Evolutionary conservation across 805 yeast genomes (phyloP).

Genomic region (Yamadazyma nakazawae): DNA sequence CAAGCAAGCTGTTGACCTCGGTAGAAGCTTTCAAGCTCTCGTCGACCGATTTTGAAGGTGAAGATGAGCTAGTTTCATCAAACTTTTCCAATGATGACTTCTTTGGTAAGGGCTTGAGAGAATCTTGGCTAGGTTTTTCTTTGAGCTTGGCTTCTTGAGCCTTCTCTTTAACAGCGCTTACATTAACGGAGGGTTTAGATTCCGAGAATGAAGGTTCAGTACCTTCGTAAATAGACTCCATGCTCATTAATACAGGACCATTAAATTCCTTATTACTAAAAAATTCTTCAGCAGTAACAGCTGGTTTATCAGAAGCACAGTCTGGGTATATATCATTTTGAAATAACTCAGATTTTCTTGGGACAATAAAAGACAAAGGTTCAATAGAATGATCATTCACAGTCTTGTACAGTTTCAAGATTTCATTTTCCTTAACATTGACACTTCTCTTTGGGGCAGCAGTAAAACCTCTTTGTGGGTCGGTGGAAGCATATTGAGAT

Average conservation of each 20-base stretch:
- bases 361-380: slow-evolving; percentile 90
- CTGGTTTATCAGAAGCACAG: slow-evolving; percentile 77
- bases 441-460: slow-evolving; percentile 81
- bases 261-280: slow-evolving; percentile 71
- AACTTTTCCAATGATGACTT: slow-evolving; percentile 8
- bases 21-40: slow-evolving; percentile 34
- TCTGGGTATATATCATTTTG: slow-evolving; percentile 92
- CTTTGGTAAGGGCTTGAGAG: slow-evolving; percentile 11
- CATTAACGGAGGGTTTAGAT: slow-evolving; percentile 32
- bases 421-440: slow-evolving; percentile 78
- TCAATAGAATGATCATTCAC: slow-evolving; percentile 80
- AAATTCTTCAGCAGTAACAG: slow-evolving; percentile 78
- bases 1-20: slow-evolving; percentile 33
- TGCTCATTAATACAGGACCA: slow-evolving; percentile 75
- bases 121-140: slow-evolving; percentile 11
- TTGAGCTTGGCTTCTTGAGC: slow-evolving; percentile 17
- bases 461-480: slow-evolving; percentile 96
- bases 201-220: slow-evolving; percentile 48
- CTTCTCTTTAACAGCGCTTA: slow-evolving; percentile 25
- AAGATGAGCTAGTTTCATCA: slow-evolving; percentile 4
- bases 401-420: slow-evolving; percentile 80
- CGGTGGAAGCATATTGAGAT: slow-evolving; percentile 85
- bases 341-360: slow-evolving; percentile 89
- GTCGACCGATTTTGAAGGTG: slow-evolving; percentile 28
- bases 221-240: slow-evolving; percentile 82